Percentiles rank a stretch among this genome's conserved stretches.
Conservation (phyloP, 192 early-diverging fungal species). For the Mortierella claussenii region DNA sequence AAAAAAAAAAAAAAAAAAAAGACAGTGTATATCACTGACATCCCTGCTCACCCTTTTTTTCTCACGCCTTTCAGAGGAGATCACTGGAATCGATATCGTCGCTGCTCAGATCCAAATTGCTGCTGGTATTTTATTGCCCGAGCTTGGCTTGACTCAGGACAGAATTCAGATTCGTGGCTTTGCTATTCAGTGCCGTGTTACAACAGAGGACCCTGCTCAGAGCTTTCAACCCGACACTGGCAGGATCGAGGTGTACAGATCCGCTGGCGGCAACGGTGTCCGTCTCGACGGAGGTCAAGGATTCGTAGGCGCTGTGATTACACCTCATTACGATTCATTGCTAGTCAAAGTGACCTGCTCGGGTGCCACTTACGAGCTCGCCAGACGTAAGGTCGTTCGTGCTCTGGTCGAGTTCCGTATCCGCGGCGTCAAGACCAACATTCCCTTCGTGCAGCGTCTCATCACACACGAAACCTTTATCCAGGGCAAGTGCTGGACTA, state of each 20-base stretch:
- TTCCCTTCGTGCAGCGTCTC: slow-evolving; percentile 91
- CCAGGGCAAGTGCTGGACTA: slow-evolving; percentile 92
- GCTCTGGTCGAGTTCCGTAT: slow-evolving; percentile 95
- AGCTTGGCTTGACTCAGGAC: slow-evolving; percentile 85
- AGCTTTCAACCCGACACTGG: slow-evolving; percentile 97
- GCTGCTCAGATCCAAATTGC: slow-evolving; percentile 96
- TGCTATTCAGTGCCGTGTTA: slow-evolving; percentile 97
- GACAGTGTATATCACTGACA: background rate
- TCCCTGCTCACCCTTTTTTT: background rate
- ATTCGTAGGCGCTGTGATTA: slow-evolving; percentile 91
- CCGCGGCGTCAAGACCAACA: slow-evolving; percentile 96
- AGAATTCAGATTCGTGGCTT: slow-evolving; percentile 82
- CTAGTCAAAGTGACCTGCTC: slow-evolving; percentile 91
- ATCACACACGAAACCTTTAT: slow-evolving; percentile 86
- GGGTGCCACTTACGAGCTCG: slow-evolving; percentile 89
- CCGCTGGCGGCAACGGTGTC: slow-evolving; percentile 88
- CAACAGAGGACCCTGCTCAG: slow-evolving; percentile 93
- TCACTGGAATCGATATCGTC: slow-evolving; percentile 95
- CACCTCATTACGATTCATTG: slow-evolving; percentile 95
- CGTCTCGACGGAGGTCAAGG: slow-evolving; percentile 91
- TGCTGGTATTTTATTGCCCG: slow-evolving; percentile 80
- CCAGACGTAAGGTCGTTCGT: slow-evolving; percentile 88
- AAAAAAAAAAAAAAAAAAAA: no score
- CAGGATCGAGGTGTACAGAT: slow-evolving; percentile 94
- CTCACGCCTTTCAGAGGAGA: slow-evolving; percentile 72